Percentiles rank a stretch among this genome's conserved stretches.
These are phyloP conservation scores for Mycena olivaceomarginata DNA, from an alignment of 768 basidiomycete genomes.

Conservation along the genomic window DNA sequence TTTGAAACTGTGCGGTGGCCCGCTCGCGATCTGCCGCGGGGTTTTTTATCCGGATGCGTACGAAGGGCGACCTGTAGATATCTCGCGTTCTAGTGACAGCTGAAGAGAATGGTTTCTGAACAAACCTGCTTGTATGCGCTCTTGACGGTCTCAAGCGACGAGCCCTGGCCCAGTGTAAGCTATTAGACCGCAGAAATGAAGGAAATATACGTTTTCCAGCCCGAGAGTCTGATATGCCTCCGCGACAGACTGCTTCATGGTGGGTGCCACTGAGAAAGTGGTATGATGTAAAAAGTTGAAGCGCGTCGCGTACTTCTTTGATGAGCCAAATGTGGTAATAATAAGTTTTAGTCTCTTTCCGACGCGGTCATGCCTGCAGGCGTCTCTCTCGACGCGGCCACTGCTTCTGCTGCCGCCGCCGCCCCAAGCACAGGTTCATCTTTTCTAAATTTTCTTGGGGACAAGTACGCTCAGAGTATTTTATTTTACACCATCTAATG, in stretches of 20 bases:
- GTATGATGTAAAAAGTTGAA: neutral
- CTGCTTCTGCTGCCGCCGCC: slow-evolving; percentile 25
- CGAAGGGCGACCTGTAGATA: slow-evolving; percentile 72
- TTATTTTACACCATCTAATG: slow-evolving; percentile 16
- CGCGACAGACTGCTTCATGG: slow-evolving; percentile 33
- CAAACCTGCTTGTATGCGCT: slow-evolving; percentile 80
- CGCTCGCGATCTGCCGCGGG: slow-evolving; percentile 71
- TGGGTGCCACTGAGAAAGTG: neutral
- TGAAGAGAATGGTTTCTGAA: slow-evolving; percentile 28
- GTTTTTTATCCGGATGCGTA: slow-evolving; percentile 89
- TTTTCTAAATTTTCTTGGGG: slow-evolving; percentile 67
- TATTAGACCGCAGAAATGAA: slow-evolving; percentile 22
- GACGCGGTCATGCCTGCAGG: slow-evolving; percentile 32
- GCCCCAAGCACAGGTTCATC: slow-evolving; percentile 49
- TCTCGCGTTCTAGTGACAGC: slow-evolving; percentile 22
- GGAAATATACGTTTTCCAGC: slow-evolving; percentile 68
- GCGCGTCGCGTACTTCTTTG: slow-evolving; percentile 11
- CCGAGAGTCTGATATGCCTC: slow-evolving; percentile 68
- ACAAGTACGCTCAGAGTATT: slow-evolving; percentile 74
- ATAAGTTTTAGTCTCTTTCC: neutral
- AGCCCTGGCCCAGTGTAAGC: slow-evolving; percentile 63
- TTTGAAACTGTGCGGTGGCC: slow-evolving; percentile 84
- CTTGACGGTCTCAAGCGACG: slow-evolving; percentile 79
- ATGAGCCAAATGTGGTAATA: slow-evolving; percentile 7
- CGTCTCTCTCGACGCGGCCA: slow-evolving; percentile 41